Evolutionary conservation across 305 asterid species (phyloP).

Genomic region (Coffea humblotiana): DNA sequence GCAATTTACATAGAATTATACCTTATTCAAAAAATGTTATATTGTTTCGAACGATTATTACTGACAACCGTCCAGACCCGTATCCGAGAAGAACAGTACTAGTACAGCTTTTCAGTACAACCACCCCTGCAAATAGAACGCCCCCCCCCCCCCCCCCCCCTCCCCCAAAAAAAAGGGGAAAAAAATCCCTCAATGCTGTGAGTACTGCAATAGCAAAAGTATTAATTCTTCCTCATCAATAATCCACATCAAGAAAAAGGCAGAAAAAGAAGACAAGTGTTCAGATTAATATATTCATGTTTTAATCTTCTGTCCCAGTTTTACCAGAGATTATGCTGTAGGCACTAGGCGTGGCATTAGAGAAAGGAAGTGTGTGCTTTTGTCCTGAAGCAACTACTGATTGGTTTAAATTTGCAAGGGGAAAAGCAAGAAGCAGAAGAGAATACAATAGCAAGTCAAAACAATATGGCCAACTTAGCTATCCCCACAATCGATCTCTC

Average conservation of each 20-base stretch:
- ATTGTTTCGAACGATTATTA: too few species aligned
- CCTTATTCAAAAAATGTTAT: too few species aligned
- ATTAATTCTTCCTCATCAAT: not conserved
- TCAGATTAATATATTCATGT: not conserved
- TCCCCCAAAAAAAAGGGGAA: too few species aligned
- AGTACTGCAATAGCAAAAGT: not conserved
- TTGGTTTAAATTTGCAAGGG: not conserved
- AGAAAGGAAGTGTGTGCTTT: not conserved
- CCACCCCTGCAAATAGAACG: too few species aligned
- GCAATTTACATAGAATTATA: accelerated
- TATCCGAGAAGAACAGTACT: too few species aligned
- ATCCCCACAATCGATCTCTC: too few species aligned
- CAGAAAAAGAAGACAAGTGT: not conserved
- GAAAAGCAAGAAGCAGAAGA: not conserved
- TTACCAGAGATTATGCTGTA: not conserved
- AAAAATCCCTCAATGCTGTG: too few species aligned
- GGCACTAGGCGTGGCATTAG: not conserved
- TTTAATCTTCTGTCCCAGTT: not conserved
- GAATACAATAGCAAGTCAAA: too few species aligned
- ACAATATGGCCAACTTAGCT: too few species aligned
- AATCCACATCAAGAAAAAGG: not conserved
- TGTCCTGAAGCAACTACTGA: not conserved
- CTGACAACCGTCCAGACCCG: too few species aligned
- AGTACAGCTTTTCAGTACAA: too few species aligned
- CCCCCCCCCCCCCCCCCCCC: too few species aligned